These are phyloP conservation scores for Gynostemma pentaphyllum DNA, from an alignment of 306 rosid genomes.

Conservation along the genomic window DNA sequence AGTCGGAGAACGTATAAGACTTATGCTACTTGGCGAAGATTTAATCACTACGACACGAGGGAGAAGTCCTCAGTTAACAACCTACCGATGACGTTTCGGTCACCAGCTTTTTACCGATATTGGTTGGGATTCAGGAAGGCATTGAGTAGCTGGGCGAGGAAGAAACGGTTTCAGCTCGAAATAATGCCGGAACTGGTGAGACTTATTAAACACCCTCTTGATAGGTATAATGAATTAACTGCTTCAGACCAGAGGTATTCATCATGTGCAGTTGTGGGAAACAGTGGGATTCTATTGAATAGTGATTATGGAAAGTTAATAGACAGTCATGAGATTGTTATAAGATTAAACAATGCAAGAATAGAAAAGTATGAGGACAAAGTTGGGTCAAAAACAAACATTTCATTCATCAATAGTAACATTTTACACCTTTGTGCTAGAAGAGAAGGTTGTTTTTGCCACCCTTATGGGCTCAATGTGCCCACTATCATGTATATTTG, in stretches of 20 bases:
- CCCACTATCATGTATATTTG: slow-evolving; percentile 84
- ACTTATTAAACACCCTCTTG: slow-evolving; percentile 40
- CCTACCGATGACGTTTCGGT: slow-evolving; percentile 35
- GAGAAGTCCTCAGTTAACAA: slow-evolving; percentile 23
- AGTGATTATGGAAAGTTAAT: slow-evolving; percentile 42
- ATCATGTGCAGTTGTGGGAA: slow-evolving; percentile 87
- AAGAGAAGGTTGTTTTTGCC: slow-evolving; percentile 74
- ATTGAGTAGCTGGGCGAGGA: slow-evolving; percentile 56
- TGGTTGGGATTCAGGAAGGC: slow-evolving; percentile 71
- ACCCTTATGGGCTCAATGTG: slow-evolving; percentile 64
- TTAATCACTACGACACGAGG: slow-evolving; percentile 37
- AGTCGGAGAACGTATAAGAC: slow-evolving; percentile 56
- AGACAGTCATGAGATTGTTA: slow-evolving; percentile 70
- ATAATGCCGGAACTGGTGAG: slow-evolving; percentile 51
- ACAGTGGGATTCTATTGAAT: slow-evolving; percentile 82
- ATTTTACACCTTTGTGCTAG: slow-evolving; percentile 83
- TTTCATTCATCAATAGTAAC: slow-evolving; percentile 85
- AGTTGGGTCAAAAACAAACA: slow-evolving; percentile 74
- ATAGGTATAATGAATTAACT: slow-evolving; percentile 19
- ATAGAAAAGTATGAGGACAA: slow-evolving; percentile 32
- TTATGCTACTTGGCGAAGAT: slow-evolving; percentile 61
- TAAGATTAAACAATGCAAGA: slow-evolving; percentile 79
- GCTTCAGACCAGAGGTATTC: slow-evolving; percentile 27
- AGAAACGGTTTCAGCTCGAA: slow-evolving; percentile 42
- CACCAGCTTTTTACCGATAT: slow-evolving; percentile 68